Base-by-base conservation (phyloP, 1,139 yeast genomes). In the Meyerozyma carpophila region DNA sequence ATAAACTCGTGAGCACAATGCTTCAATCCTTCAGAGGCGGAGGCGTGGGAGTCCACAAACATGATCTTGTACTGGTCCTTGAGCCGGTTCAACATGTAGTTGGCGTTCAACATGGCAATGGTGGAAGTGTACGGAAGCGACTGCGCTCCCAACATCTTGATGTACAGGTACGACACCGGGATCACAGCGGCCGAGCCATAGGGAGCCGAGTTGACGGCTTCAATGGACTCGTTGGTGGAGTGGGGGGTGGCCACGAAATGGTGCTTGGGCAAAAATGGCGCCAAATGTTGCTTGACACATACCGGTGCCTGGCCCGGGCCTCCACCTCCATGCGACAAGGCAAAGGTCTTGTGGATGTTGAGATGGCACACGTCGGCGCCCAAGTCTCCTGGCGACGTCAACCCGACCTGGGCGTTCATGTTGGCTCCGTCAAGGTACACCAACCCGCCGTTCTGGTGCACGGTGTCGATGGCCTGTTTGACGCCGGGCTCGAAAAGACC, bases 291-390 rank as follows among this genome's bases (percentile, higher is more conserved):
- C 57, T 84, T 85, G 50, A 91, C 98, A 75, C 98, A 90, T 49
- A 93, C 94, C 46, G 98, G 98, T 9, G 97, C 98, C 61, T 91
- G 95, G 57, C 98, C 98, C 38, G 98, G 98, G 41, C 98, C 98
- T 63, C 98, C 98, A 59, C 98, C 98, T 58, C 98, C 98, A 63
- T 93, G 98, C 49, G 96, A 95, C 61, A 93, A 90, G 41, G 98
- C 93, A 73, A 93, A 93, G 1, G 98, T 93, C 71, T 93, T 93
- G 74, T 93, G 98, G 61, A 93, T 75, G 63, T 93, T 93, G 70
- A 93, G 77, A 61, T 93, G 98, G 67, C 98, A 93, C 39, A 93
- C 98, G 67, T 93, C 98, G n/a, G 98, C 98, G 43, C 97, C 98
- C 57, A 93, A 74, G 61, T 90, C 97, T 47, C 98, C 98, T 13